A percentile compares a stretch with the other conserved stretches of the same genome.
Conservation (phyloP, 2,329 filamentous ascomycete genomes). For the Alternaria sp. region DNA sequence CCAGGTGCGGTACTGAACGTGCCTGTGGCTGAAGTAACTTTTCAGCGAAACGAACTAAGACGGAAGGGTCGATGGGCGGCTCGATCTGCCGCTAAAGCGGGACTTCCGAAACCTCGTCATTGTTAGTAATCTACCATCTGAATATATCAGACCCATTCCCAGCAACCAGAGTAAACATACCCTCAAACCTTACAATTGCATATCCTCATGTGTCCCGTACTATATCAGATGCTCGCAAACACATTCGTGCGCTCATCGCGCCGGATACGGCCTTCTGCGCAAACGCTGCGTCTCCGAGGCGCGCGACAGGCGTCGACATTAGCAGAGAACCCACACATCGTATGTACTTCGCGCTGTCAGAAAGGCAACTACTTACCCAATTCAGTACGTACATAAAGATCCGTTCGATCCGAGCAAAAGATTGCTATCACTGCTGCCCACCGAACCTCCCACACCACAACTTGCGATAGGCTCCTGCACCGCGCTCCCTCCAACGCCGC, state of each 20-base stretch:
- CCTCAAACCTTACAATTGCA: not conserved
- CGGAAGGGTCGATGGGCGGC: not conserved
- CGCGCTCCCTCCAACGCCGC: constrained; percentile 62
- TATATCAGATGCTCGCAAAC: constrained; percentile 29
- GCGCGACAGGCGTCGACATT: constrained; percentile 48
- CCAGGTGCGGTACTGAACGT: not conserved
- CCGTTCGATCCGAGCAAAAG: constrained; percentile 49
- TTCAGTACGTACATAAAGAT: constrained; percentile 59
- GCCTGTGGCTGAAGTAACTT: constrained; percentile 1
- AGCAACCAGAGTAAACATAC: constrained; percentile 1
- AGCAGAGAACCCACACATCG: constrained; percentile 53
- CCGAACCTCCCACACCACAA: constrained; percentile 58
- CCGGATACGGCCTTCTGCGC: constrained; percentile 14
- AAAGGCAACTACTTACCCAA: not conserved
- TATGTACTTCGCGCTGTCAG: constrained; percentile 17
- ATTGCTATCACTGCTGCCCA: constrained; percentile 64
- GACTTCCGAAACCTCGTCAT: constrained; percentile 16
- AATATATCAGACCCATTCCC: constrained; percentile 2
- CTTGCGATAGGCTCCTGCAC: constrained; percentile 63
- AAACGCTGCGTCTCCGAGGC: constrained; percentile 28
- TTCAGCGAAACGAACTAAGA: not conserved
- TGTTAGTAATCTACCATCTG: constrained; percentile 15
- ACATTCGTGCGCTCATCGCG: constrained; percentile 27
- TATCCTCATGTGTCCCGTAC: constrained; percentile 15
- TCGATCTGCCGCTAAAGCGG: constrained; percentile 18